phyloP scores from a whole-genome alignment of 1,284 basidiomycete species.

The Apiotrichum porosum region DNA sequence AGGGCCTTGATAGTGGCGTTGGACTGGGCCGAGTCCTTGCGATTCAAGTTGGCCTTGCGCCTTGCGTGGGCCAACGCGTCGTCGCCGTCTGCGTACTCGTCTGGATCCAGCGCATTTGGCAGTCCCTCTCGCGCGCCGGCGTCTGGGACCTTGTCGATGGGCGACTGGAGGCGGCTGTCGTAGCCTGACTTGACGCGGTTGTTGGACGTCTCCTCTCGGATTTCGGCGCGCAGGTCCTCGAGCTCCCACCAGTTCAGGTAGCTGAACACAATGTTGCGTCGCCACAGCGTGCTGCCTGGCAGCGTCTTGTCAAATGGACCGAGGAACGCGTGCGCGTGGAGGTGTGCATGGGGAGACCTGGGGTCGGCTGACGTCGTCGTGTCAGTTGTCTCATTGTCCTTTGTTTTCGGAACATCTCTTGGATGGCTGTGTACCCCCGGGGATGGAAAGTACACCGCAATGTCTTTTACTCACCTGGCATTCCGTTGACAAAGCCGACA shows the following conservation, averaged over 20 bases:
- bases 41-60: neutral
- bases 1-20: neutral
- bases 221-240: slow-evolving; percentile 47
- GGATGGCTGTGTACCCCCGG: too few species aligned
- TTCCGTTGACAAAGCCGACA: slow-evolving; percentile 37
- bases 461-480: slow-evolving; percentile 24
- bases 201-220: slow-evolving; percentile 45
- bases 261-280: slow-evolving; percentile 44
- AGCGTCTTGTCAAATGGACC: slow-evolving; percentile 35
- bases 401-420: too few species aligned
- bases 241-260: slow-evolving; percentile 43
- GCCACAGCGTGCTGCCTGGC: slow-evolving; percentile 38
- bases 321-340: slow-evolving; percentile 45
- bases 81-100: slow-evolving; percentile 11
- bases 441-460: too few species aligned
- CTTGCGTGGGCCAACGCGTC: neutral
- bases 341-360: slow-evolving; percentile 38
- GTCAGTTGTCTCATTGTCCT: too few species aligned
- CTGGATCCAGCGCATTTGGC: slow-evolving; percentile 31
- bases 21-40: neutral
- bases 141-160: slow-evolving; percentile 40
- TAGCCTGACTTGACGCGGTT: slow-evolving; percentile 48
- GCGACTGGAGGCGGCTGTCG: slow-evolving; percentile 24
- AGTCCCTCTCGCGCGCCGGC: slow-evolving; percentile 39
- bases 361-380: slow-evolving; percentile 46